Base-by-base conservation (phyloP, 2,329 filamentous ascomycete genomes). In the Bipolaris gigantea region DNA sequence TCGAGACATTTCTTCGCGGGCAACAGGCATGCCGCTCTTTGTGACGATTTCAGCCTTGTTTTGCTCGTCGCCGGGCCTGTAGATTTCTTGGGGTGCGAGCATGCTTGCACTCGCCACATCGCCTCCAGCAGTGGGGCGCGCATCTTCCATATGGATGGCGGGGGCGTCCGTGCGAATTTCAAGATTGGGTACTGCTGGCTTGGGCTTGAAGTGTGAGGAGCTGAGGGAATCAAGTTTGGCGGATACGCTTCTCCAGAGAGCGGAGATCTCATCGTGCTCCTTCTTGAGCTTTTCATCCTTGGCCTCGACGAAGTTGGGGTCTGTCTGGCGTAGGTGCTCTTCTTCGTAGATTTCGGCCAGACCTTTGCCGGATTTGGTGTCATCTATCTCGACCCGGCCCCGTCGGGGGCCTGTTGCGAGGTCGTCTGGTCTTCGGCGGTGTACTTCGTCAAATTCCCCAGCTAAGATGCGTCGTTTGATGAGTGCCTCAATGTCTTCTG, bases 201-300 rank as follows among this genome's bases (percentile, higher is more conserved):
- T 95, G 49, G 94, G 94, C 75, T 90, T 92, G 83, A 96, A 97
- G 77, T 97, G 89, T 87, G 91, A 96, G 73, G 89, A 96, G 75
- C 87, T 92, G 59, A 99, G 85, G 23, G 90, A 85, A 75, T 99
- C 94, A 50, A 99, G 85, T 59, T 90, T 89, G 41, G 83, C 84
- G 67, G 84, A 87, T 48, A 97, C 82, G 33, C 89, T 88, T 63
- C 85, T 89, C 92, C 94, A 99, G 66, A 97, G 79, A 27, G 80
- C 81, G 66, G 88, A 86, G 49, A 97, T 89, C 71, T 96, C 92
- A 54, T 84, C 83, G 75, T 97, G 91, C 67, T 95, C 90, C 57
- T 87, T 88, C 62, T 85, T 85, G 21, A 91, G 77, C 75, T 92
- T 93, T 75, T 94, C 90, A 67, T 95, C 89, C 32, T 88, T 85